Base-by-base conservation (phyloP, 208 protist species). In the Crithidia sp. region DNA sequence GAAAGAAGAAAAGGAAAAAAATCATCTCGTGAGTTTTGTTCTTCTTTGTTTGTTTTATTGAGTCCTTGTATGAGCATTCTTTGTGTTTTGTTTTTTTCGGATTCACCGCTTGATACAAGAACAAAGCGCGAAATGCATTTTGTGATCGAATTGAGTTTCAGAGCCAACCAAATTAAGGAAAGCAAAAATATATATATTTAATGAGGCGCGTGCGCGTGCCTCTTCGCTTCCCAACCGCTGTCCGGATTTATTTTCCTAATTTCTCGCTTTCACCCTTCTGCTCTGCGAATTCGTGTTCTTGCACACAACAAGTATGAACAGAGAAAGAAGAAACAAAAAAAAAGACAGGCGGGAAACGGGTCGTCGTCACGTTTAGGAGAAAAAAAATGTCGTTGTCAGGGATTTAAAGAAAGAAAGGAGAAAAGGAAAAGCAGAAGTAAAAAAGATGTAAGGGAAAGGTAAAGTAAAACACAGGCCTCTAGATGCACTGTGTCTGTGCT, bases 251-350 rank as follows among this genome's bases (percentile, higher is more conserved):
- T 61, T 16, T 61, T 57, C 1, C 1, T 28, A 1, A 2, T 28
- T 28, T 28, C 28, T 28, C 28, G 28, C 28, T 28, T 28, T 28
- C 28, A 2, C 28, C 28, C 28, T 28, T 28, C 28, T 28, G 28
- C 28, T 28, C 28, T 28, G 28, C 28, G 28, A 28, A 28, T 28
- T 28, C 28, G 28, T 28, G 28, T 28, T 28, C 1, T 28, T 28
- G 28, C 28, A 28, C 28, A 28, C 28, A 28, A 28, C 28, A 13
- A 49, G 59, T 13, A 47, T 40, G 36, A 19, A 47, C 8, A 54
- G 39, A 47, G 44, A 72, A 64, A 64, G 56, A 72, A 36, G 43
- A 13, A 72, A 14, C 9, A 55, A 72, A 14, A 28, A 50, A 36
- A 13, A 14, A 43, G 28, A 28, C 28, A 28, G 28, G 28, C 28